Evolutionary conservation across 2,329 filamentous ascomycete genomes (phyloP).

Genomic region (Capronia epimyces): DNA sequence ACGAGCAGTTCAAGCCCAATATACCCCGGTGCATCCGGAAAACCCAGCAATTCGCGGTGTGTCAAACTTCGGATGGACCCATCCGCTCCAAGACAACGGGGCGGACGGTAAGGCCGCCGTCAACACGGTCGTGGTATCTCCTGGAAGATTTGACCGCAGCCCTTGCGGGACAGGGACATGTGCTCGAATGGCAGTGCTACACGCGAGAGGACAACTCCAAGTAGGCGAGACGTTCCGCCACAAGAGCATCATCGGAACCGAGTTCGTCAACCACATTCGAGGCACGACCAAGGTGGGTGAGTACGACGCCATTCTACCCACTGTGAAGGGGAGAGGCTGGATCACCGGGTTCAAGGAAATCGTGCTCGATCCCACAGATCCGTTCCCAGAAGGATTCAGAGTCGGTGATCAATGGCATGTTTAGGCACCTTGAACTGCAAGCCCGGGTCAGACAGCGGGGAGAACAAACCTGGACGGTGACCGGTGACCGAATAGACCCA

Average conservation of each 20-base stretch:
- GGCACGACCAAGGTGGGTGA: conserved; percentile 38
- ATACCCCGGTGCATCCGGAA: conserved; percentile 41
- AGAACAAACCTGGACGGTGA: neutral
- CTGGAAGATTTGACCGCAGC: conserved; percentile 44
- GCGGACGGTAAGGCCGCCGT: conserved; percentile 31
- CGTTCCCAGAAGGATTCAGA: conserved; percentile 42
- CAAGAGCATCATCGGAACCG: conserved; percentile 41
- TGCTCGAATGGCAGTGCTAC: conserved; percentile 42
- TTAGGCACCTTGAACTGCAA: neutral
- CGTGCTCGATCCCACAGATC: conserved; percentile 43
- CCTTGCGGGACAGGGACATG: conserved; percentile 46
- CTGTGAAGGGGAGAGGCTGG: conserved; percentile 44
- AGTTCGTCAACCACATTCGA: conserved; percentile 39
- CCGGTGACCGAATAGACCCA: neutral
- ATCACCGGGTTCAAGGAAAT: conserved; percentile 44
- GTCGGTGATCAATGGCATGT: conserved; percentile 32
- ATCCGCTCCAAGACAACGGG: conserved; percentile 30
- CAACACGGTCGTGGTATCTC: conserved; percentile 44
- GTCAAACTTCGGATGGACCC: conserved; percentile 38
- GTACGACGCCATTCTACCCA: conserved; percentile 39
- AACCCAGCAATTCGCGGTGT: conserved; percentile 42
- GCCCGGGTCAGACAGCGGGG: neutral
- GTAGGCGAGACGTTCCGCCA: conserved; percentile 38
- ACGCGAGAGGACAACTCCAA: conserved; percentile 38
- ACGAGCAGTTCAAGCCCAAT: conserved; percentile 34